Evolutionary conservation across 2,329 filamentous ascomycete species (phyloP), one percentile per base, ranked within the genome.

Genomic region (Thielaviopsis ethacetica): DNA sequence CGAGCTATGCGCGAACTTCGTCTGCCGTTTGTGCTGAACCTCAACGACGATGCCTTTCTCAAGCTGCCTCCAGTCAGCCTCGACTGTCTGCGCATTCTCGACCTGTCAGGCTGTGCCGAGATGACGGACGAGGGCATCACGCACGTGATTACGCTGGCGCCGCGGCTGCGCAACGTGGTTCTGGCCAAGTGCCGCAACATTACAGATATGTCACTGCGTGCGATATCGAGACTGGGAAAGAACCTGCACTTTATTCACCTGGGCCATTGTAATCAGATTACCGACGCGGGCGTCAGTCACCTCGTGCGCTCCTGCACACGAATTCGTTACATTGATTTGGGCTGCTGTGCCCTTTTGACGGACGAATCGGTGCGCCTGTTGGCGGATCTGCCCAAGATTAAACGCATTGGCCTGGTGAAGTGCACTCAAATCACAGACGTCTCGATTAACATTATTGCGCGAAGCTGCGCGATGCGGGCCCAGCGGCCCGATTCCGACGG

Each of bases 221-320:
- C 91, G 59, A 97, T 98, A 63, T 85, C 90, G 59, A 85, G 82
- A 65, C 78, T 98, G 3, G 90, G 91, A 62, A 97, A 96, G 75
- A 98, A 97, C 66, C 74, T 98, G 58, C 93, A 98, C 70, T 97
- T 95, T 69, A 85, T 98, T 57, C 93, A 98, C 67, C 78, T 98
- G 1, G 93, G 93, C 10, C 93, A 98, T 70, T 98, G 93, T 70
- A 82, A 82, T 27, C 83, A 91, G 53, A 91, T 98, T 67, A 96
- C 91, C 0, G 93, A 98, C 67, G 78, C 83, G 41, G 91, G 89
- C 1, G 89, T 98, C 19, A 86, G 87, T 65, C 84, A 83, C 59
- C 77, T 98, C 34, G 89, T 96, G 47, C 84, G 85, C 64, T 77
- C 76, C 57, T 98, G 93, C 75, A 97, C 91, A 67, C 83, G 93